Conservation (phyloP, 306 rosid species). For the Lathyrus aphaca region DNA sequence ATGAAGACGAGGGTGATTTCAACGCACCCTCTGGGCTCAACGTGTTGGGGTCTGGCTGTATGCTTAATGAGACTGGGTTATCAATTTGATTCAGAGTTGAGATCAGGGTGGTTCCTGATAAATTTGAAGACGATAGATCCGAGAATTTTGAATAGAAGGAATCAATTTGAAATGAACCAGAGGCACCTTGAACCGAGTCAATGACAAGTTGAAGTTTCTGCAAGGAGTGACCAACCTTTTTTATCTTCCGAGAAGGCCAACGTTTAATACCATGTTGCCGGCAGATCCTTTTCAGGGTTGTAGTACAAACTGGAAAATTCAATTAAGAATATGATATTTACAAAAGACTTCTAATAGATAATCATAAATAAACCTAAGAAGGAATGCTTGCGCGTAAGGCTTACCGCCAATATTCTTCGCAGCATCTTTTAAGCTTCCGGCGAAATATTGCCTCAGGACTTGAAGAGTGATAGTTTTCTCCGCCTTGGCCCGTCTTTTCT, state of each 20-base stretch:
- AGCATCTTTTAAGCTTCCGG: slow-evolving; percentile 97
- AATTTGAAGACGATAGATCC: slow-evolving; percentile 73
- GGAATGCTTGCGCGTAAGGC: slow-evolving; percentile 10
- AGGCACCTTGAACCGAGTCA: slow-evolving; percentile 87
- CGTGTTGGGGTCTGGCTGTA: slow-evolving; percentile 48
- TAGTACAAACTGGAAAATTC: slow-evolving; percentile 74
- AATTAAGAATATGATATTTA: slow-evolving; percentile 20
- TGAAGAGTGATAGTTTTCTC: slow-evolving; percentile 85
- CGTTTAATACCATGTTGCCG: slow-evolving; percentile 94
- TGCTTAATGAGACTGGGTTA: slow-evolving; percentile 47
- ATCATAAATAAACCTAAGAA: slow-evolving; percentile 11
- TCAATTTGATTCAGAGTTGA: slow-evolving; percentile 62
- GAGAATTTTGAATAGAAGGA: slow-evolving; percentile 82
- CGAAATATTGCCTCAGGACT: slow-evolving; percentile 82
- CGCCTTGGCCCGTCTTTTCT: slow-evolving; percentile 74
- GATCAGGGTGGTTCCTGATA: slow-evolving; percentile 53
- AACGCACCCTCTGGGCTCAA: slow-evolving; percentile 59
- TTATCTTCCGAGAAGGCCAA: slow-evolving; percentile 97
- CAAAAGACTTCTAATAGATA: slow-evolving; percentile 28
- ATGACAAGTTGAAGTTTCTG: slow-evolving; percentile 89
- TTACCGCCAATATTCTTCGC: slow-evolving; percentile 98
- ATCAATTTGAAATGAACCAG: slow-evolving; percentile 80
- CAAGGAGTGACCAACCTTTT: slow-evolving; percentile 96
- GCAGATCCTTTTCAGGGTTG: slow-evolving; percentile 93
- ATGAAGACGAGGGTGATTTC: slow-evolving; percentile 66